These are phyloP conservation scores for Apiotrichum gracile DNA, from an alignment of 1,284 basidiomycete genomes.

Conservation along the genomic window DNA sequence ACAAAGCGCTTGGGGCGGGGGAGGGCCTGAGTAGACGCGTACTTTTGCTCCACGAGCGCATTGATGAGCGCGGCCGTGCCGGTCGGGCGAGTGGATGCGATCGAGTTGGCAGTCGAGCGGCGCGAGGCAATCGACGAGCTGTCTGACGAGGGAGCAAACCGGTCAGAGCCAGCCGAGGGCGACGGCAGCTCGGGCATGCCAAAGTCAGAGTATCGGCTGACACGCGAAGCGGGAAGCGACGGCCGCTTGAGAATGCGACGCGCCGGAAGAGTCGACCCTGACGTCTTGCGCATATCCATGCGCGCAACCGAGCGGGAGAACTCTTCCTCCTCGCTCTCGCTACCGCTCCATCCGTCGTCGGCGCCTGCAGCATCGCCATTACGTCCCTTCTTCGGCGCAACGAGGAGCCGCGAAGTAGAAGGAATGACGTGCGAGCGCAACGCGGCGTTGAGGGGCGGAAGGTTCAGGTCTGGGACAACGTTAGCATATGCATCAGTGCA, in stretches of 20 bases:
- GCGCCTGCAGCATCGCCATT: background rate
- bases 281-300: conserved; percentile 18
- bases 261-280: background rate
- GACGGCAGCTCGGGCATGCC: background rate
- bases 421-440: conserved; percentile 30
- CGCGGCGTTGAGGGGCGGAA: conserved; percentile 26
- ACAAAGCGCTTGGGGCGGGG: conserved; percentile 21
- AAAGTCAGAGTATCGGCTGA: conserved; percentile 6
- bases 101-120: conserved; percentile 9
- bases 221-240: conserved; percentile 3
- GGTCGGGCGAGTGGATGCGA: conserved; percentile 1
- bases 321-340: conserved; percentile 39
- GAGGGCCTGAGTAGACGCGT: conserved; percentile 10
- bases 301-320: conserved; percentile 22
- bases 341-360: conserved; percentile 30
- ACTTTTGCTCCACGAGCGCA: conserved; percentile 19
- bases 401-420: conserved; percentile 14
- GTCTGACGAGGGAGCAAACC: background rate
- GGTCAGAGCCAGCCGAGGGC: background rate
- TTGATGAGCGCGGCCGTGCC: conserved; percentile 14
- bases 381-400: background rate
- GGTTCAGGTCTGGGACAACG: conserved; percentile 16
- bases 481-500: background rate
- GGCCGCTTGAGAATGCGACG: conserved; percentile 10
- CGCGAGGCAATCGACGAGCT: background rate